phyloP scores from a whole-genome alignment of 495 filamentous ascomycete species.

The Glonium stellatum region DNA sequence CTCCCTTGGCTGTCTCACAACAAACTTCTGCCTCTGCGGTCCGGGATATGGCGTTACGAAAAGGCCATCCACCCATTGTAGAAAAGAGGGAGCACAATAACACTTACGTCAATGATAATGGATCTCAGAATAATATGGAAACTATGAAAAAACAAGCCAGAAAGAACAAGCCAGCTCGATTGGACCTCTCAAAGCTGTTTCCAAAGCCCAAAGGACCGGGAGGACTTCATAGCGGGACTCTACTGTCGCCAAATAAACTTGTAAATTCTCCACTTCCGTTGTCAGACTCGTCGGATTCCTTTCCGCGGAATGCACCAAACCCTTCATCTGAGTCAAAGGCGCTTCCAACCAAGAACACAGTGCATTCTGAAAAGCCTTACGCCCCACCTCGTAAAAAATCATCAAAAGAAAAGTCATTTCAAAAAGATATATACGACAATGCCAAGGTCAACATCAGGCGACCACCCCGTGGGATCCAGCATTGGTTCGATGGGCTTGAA shows the following conservation, averaged over 20 bases:
- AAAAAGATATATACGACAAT: slow-evolving; percentile 33
- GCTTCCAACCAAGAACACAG: slow-evolving; percentile 12
- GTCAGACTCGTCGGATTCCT: slow-evolving; percentile 28
- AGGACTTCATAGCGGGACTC: not conserved
- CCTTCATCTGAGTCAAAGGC: not conserved
- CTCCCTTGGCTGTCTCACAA: slow-evolving; percentile 33
- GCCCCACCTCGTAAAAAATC: slow-evolving; percentile 9
- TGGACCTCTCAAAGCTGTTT: slow-evolving; percentile 35
- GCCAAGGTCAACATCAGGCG: slow-evolving; percentile 36
- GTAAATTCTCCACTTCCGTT: slow-evolving; percentile 29
- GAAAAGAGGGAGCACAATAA: slow-evolving; percentile 9
- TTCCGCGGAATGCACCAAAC: slow-evolving; percentile 16
- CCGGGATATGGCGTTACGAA: slow-evolving; percentile 33
- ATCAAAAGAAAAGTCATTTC: slow-evolving; percentile 23
- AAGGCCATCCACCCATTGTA: slow-evolving; percentile 23
- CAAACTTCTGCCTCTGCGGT: slow-evolving; percentile 37
- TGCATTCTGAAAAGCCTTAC: slow-evolving; percentile 13
- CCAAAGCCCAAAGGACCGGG: slow-evolving; percentile 22
- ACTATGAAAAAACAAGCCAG: slow-evolving; percentile 5
- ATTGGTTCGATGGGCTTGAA: slow-evolving; percentile 40
- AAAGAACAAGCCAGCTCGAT: slow-evolving; percentile 30
- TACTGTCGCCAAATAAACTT: slow-evolving; percentile 31
- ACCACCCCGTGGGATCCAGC: slow-evolving; percentile 38
- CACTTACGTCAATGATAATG: not conserved
- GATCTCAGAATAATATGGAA: not conserved